A percentile compares a stretch with the other conserved stretches of the same genome.
phyloP scores from a whole-genome alignment of 257 asterid genomes.

The Lithospermum erythrorhizon region DNA sequence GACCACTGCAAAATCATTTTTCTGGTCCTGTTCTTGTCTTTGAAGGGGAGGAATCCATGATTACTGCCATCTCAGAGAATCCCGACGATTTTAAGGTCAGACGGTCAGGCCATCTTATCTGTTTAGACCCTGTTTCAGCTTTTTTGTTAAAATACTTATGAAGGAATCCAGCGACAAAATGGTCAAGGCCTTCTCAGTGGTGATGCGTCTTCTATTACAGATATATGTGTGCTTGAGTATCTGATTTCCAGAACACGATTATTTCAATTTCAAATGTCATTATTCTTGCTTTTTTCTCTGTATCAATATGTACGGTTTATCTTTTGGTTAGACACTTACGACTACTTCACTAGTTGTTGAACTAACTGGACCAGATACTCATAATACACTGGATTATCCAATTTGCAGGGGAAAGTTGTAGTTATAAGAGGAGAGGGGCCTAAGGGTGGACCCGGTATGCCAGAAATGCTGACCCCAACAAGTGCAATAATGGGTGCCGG shows the following conservation, averaged over 20 bases:
- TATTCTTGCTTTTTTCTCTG: background rate
- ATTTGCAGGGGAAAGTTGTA: conserved; percentile 80
- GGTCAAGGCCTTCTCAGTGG: background rate
- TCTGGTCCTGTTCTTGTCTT: conserved; percentile 91
- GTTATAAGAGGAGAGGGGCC: conserved; percentile 99
- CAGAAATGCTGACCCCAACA: conserved; percentile 98
- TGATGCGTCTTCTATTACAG: too few species aligned
- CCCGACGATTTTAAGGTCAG: conserved; percentile 70
- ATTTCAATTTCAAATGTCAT: too few species aligned
- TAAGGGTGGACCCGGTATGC: conserved; percentile 99
- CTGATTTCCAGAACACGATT: too few species aligned
- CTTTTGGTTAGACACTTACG: too few species aligned
- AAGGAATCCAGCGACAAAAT: background rate
- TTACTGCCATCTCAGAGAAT: conserved; percentile 72
- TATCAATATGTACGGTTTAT: too few species aligned
- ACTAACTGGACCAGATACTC: background rate
- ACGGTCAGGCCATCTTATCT: conserved; percentile 28
- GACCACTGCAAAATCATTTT: conserved; percentile 4
- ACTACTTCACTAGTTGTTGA: background rate
- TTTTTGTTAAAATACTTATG: background rate
- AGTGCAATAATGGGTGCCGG: conserved; percentile 99
- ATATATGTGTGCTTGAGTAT: too few species aligned
- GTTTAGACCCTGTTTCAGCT: background rate
- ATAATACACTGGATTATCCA: background rate
- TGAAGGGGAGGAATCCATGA: conserved; percentile 96